phyloP scores from a whole-genome alignment of 768 basidiomycete species.

The Lyophyllum atratum region DNA sequence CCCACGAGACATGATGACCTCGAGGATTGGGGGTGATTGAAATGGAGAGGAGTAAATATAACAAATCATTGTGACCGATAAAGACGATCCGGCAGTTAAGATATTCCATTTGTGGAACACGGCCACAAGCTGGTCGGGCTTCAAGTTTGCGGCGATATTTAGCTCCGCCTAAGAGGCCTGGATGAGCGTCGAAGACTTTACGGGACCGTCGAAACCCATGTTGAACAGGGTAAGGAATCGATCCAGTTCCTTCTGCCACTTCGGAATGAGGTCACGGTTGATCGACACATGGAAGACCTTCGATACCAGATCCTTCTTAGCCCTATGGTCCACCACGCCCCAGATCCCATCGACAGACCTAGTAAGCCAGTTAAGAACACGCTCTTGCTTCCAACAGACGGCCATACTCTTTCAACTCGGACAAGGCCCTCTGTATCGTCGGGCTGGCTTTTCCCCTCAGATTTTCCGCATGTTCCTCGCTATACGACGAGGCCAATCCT shows the following conservation, averaged over 20 bases:
- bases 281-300: conserved; percentile 8
- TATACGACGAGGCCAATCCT: conserved; percentile 11
- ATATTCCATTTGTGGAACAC: not conserved
- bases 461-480: not conserved
- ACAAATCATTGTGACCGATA: no score
- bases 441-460: not conserved
- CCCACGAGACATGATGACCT: not conserved
- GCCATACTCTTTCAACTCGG: conserved; percentile 4
- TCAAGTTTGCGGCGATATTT: not conserved
- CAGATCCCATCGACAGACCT: conserved; percentile 6
- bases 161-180: not conserved
- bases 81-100: no score
- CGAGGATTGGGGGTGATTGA: no score
- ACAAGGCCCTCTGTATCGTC: not conserved
- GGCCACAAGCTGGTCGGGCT: not conserved
- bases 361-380: not conserved
- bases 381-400: not conserved
- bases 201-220: not conserved
- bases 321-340: conserved; percentile 3
- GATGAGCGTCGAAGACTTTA: not conserved
- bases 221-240: conserved; percentile 6
- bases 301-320: not conserved
- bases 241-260: conserved; percentile 11
- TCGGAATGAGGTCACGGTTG: conserved; percentile 9
- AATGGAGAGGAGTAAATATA: no score